Conservation (phyloP, 192 early-diverging fungal genomes). For the Backusella parvicylindrica region DNA sequence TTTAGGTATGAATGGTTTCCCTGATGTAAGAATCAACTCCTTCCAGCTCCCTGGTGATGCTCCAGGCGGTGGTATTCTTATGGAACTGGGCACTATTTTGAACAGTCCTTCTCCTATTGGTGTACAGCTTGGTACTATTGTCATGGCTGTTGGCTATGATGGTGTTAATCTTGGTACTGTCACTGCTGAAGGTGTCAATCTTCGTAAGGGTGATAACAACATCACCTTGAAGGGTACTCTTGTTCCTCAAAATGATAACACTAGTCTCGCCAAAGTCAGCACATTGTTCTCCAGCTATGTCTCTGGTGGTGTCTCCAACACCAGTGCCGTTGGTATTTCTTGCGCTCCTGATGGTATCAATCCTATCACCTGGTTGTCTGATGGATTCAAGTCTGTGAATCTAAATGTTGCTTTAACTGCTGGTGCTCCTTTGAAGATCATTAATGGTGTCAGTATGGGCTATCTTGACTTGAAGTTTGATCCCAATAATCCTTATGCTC, state of each 20-base stretch:
- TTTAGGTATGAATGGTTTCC: slow-evolving; percentile 53
- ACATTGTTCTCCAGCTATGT: slow-evolving; percentile 51
- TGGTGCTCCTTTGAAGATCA: slow-evolving; percentile 42
- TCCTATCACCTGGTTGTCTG: slow-evolving; percentile 43
- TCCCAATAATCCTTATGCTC: slow-evolving; percentile 42
- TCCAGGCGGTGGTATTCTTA: slow-evolving; percentile 51
- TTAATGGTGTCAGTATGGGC: slow-evolving; percentile 47
- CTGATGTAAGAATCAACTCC: slow-evolving; percentile 41
- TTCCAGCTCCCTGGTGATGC: slow-evolving; percentile 53
- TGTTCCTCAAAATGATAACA: slow-evolving; percentile 42
- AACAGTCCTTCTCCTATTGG: slow-evolving; percentile 52
- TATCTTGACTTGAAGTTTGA: slow-evolving; percentile 53
- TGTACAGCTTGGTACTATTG: slow-evolving; percentile 53
- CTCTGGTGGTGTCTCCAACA: slow-evolving; percentile 39
- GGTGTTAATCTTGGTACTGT: slow-evolving; percentile 48
- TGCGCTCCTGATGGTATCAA: slow-evolving; percentile 47
- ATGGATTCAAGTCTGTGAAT: slow-evolving; percentile 45
- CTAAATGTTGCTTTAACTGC: slow-evolving; percentile 46
- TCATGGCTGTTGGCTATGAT: slow-evolving; percentile 43
- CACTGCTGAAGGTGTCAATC: slow-evolving; percentile 35
- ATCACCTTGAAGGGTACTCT: slow-evolving; percentile 49
- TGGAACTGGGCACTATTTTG: slow-evolving; percentile 47
- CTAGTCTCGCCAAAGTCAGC: slow-evolving; percentile 40
- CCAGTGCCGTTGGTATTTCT: slow-evolving; percentile 46
- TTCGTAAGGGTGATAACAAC: slow-evolving; percentile 37